These are phyloP conservation scores for Microdochium bolleyi DNA, from an alignment of 2,329 filamentous ascomycete genomes.

Conservation along the genomic window DNA sequence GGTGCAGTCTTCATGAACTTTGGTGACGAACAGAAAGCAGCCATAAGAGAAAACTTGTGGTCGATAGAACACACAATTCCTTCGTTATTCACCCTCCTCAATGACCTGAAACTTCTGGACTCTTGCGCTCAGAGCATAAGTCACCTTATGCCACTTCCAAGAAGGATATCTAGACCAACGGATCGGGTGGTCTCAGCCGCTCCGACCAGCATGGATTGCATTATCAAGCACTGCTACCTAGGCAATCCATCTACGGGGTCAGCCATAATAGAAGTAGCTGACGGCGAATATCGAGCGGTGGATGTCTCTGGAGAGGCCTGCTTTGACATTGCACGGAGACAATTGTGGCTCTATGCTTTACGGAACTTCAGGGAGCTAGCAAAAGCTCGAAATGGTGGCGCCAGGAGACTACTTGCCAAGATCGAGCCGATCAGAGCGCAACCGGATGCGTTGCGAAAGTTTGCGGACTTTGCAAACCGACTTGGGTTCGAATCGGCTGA, in stretches of 20 bases:
- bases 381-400: not conserved
- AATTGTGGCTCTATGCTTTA: not conserved
- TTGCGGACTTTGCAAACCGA: not conserved
- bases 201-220: not conserved
- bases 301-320: not conserved
- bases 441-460: not conserved
- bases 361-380: not conserved
- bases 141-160: too few species aligned
- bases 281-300: not conserved
- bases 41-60: not conserved
- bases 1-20: not conserved
- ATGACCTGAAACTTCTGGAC: not conserved
- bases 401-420: not conserved
- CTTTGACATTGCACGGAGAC: not conserved
- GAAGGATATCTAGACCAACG: not conserved
- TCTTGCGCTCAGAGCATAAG: not conserved
- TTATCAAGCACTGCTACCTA: not conserved
- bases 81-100: not conserved
- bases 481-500: not conserved
- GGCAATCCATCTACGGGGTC: not conserved
- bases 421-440: not conserved
- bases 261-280: not conserved
- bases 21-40: not conserved
- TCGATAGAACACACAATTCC: not conserved
- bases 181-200: not conserved